Conservation (phyloP, 768 basidiomycete genomes). For the Flagelloscypha sp. region DNA sequence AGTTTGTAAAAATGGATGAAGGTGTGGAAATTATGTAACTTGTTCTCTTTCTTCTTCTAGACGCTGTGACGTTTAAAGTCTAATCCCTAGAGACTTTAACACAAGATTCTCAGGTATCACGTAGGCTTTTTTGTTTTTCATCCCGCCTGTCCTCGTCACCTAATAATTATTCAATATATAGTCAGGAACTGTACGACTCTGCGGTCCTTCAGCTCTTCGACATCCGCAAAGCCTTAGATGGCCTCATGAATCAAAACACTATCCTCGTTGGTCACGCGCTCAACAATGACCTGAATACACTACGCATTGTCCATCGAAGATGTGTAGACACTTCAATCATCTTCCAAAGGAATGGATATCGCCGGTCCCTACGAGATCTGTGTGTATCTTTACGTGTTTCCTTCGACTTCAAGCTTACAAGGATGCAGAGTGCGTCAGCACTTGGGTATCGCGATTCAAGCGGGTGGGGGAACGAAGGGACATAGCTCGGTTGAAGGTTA, state of each 20-base stretch:
- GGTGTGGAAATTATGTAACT: conserved; percentile 71
- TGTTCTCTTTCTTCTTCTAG: conserved; percentile 4
- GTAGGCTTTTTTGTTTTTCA: no score
- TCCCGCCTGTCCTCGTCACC: no score
- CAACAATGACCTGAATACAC: conserved; percentile 89
- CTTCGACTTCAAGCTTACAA: no score
- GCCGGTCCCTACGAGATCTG: conserved; percentile 78
- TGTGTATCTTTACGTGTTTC: conserved; percentile 23
- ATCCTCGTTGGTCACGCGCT: conserved; percentile 86
- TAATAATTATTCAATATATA: no score
- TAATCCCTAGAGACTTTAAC: conserved; percentile 66
- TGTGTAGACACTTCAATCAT: conserved; percentile 84
- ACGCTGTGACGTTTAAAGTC: conserved; percentile 3
- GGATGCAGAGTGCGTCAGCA: conserved; percentile 68
- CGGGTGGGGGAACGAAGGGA: conserved; percentile 62
- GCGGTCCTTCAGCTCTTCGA: conserved; percentile 62
- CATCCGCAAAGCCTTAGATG: conserved; percentile 60
- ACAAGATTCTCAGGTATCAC: conserved; percentile 86
- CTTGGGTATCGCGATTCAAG: conserved; percentile 75
- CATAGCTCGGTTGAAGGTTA: no score
- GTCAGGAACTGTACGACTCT: conserved; percentile 42
- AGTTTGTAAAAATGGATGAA: conserved; percentile 73
- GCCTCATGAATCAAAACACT: conserved; percentile 68
- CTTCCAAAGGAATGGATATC: conserved; percentile 76
- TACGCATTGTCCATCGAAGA: conserved; percentile 78